phyloP scores from a whole-genome alignment of 2,329 filamentous ascomycete genomes.

The Fragosphaeria purpurea region DNA sequence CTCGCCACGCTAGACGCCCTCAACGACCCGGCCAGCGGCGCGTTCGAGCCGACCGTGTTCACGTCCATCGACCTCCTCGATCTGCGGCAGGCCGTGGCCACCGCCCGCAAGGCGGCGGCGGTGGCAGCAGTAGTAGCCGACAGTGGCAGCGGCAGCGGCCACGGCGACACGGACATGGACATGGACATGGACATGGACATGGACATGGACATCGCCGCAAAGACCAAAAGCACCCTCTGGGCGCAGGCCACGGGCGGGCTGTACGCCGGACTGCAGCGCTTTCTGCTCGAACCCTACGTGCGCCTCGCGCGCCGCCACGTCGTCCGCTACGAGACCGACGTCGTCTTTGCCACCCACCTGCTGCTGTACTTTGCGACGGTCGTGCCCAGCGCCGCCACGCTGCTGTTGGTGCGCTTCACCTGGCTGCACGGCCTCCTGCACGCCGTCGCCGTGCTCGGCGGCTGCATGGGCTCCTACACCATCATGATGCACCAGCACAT shows the following conservation, averaged over 20 bases:
- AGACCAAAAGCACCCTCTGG: neutral
- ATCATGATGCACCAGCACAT: conserved; percentile 81
- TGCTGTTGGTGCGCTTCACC: conserved; percentile 55
- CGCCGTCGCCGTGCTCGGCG: conserved; percentile 50
- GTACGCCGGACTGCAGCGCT: conserved; percentile 37
- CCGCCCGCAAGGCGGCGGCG: conserved; percentile 3
- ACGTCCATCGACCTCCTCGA: conserved; percentile 29
- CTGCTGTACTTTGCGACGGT: conserved; percentile 61
- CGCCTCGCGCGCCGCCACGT: conserved; percentile 37
- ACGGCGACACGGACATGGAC: too few relatives aligned
- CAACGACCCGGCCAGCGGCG: conserved; percentile 28
- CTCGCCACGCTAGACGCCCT: conserved; percentile 28
- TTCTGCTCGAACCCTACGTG: conserved; percentile 51
- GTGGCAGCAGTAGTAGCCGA: too few relatives aligned
- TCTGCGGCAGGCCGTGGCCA: conserved; percentile 21
- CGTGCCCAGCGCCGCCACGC: conserved; percentile 52
- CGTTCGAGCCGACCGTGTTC: conserved; percentile 38
- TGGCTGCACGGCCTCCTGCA: conserved; percentile 60
- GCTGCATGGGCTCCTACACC: conserved; percentile 63
- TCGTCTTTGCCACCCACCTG: conserved; percentile 69
- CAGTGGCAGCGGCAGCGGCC: neutral
- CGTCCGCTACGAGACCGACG: conserved; percentile 59
- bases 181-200: too few relatives aligned
- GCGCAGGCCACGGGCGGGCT: conserved; percentile 21
- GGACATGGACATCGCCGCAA: neutral